phyloP scores from a whole-genome alignment of 2,329 filamentous ascomycete species.

The Pleurostoma richardsiae region DNA sequence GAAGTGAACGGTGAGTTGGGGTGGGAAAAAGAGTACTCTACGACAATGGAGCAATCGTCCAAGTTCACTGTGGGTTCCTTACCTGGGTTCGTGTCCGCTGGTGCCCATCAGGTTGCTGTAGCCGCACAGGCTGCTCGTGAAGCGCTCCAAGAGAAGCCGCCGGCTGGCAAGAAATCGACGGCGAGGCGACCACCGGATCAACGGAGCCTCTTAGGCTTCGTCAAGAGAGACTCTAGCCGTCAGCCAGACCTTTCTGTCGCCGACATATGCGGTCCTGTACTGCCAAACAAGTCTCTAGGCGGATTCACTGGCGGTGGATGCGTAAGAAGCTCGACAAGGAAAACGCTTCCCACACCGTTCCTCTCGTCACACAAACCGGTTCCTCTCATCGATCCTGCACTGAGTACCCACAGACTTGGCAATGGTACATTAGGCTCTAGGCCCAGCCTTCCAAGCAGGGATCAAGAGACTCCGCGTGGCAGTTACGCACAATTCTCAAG shows the following conservation, averaged over 20 bases:
- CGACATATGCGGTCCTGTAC: too few species aligned
- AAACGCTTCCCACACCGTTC: too few species aligned
- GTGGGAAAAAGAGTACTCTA: constrained; percentile 43
- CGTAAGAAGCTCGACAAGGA: too few species aligned
- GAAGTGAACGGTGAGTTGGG: constrained; percentile 20
- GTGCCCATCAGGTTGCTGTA: constrained; percentile 43
- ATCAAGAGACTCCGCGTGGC: constrained; percentile 6
- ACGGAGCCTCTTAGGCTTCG: constrained; percentile 6
- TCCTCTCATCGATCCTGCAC: too few species aligned
- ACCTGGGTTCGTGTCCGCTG: constrained; percentile 58
- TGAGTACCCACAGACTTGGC: too few species aligned
- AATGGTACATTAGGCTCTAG: too few species aligned
- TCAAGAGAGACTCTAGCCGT: neutral
- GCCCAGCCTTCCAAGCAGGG: too few species aligned
- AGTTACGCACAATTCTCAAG: constrained; percentile 54
- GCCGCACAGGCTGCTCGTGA: constrained; percentile 22
- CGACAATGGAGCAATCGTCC: constrained; percentile 56
- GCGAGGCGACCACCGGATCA: constrained; percentile 2
- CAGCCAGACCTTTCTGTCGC: too few species aligned
- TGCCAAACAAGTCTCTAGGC: too few species aligned
- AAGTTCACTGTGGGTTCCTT: constrained; percentile 55
- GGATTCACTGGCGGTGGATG: too few species aligned
- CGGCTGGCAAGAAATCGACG: constrained; percentile 22
- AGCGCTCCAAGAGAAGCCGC: constrained; percentile 4
- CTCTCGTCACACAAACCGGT: too few species aligned